Evolutionary conservation across 495 filamentous ascomycete genomes (phyloP).

Genomic region (Aspergillus cristatus): DNA sequence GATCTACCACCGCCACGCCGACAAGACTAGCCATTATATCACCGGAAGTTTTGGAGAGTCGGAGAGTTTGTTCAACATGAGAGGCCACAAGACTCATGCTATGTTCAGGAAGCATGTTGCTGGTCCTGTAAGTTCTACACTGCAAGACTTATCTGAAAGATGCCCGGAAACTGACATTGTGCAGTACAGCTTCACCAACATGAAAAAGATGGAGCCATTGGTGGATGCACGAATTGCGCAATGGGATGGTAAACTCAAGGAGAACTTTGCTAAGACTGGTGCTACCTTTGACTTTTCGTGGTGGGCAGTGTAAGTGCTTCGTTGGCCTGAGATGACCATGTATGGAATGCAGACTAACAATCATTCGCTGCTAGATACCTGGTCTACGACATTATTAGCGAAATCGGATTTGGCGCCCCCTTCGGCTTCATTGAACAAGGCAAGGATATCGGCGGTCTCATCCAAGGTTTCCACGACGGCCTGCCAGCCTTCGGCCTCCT

Average conservation of each 20-base stretch:
- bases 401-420: slow-evolving; percentile 53
- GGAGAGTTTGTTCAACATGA: slow-evolving; percentile 41
- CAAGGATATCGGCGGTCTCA: slow-evolving; percentile 46
- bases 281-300: slow-evolving; percentile 41
- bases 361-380: slow-evolving; percentile 27
- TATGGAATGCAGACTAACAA: not conserved
- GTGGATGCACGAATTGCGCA: slow-evolving; percentile 35
- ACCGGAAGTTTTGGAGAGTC: slow-evolving; percentile 40
- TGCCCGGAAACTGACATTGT: slow-evolving; percentile 17
- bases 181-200: slow-evolving; percentile 42
- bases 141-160: too few relatives aligned
- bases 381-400: slow-evolving; percentile 56
- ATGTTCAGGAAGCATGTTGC: slow-evolving; percentile 35
- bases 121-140: slow-evolving; percentile 22
- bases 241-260: slow-evolving; percentile 35
- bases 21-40: slow-evolving; percentile 47
- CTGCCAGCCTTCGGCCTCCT: slow-evolving; percentile 41
- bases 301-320: slow-evolving; percentile 39
- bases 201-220: slow-evolving; percentile 44
- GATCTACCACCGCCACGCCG: slow-evolving; percentile 44
- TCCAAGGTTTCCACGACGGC: slow-evolving; percentile 41
- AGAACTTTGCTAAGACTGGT: slow-evolving; percentile 31
- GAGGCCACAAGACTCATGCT: slow-evolving; percentile 38
- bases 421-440: slow-evolving; percentile 54
- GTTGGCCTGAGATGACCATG: not conserved